phyloP scores from a whole-genome alignment of 139 green algal genomes.

The Chlamydomonas incerta region DNA sequence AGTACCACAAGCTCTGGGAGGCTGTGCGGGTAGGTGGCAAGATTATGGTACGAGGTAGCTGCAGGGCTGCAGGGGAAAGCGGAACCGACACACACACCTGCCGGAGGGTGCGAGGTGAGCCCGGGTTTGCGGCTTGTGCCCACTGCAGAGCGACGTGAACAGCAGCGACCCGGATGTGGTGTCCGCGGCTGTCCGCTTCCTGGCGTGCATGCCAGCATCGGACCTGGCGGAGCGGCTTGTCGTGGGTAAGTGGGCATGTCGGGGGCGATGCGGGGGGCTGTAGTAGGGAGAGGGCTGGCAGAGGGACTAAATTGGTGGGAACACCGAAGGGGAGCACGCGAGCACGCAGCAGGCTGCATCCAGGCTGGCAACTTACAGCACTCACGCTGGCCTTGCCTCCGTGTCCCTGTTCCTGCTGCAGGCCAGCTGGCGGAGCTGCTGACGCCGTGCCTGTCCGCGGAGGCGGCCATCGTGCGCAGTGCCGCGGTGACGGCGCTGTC shows the following conservation, averaged over 20 bases:
- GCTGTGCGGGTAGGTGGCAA: background rate
- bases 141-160: conserved; percentile 19
- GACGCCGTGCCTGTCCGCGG: conserved; percentile 2
- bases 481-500: conserved; percentile 8
- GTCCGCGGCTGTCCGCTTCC: conserved; percentile 9
- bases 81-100: too few species aligned
- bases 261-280: background rate
- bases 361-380: too few species aligned
- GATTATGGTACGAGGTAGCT: too few species aligned
- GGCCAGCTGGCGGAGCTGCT: conserved; percentile 31
- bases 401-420: background rate
- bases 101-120: background rate
- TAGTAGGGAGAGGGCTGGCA: too few species aligned
- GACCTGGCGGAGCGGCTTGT: conserved; percentile 2
- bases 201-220: background rate
- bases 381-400: background rate
- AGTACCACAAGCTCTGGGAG: conserved; percentile 1
- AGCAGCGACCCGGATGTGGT: conserved; percentile 9
- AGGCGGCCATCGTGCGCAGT: background rate
- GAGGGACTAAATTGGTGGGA: too few species aligned
- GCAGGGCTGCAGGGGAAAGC: background rate
- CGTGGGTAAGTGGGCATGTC: background rate
- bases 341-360: too few species aligned
- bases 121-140: background rate
- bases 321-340: too few species aligned